These are phyloP conservation scores for Colletotrichum sp. DNA, from an alignment of 2,329 filamentous ascomycete species.

Conservation along the genomic window DNA sequence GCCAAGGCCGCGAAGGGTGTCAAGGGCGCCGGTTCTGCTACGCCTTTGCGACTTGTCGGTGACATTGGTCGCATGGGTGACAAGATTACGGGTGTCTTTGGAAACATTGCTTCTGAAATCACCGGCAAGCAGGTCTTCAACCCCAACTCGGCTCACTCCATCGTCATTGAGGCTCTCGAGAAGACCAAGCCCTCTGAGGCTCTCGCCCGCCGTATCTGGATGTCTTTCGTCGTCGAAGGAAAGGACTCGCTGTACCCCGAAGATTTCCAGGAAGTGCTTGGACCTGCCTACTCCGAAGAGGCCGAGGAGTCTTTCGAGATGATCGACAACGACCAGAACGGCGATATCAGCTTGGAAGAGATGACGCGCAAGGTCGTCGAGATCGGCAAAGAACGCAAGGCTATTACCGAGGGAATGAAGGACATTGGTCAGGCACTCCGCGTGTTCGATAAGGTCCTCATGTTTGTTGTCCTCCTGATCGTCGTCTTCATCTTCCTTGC, in stretches of 20 bases:
- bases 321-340: constrained; percentile 88
- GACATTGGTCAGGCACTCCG: constrained; percentile 95
- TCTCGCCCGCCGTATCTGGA: constrained; percentile 94
- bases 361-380: constrained; percentile 90
- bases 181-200: constrained; percentile 85
- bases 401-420: constrained; percentile 92
- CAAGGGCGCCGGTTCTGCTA: constrained; percentile 64
- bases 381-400: constrained; percentile 84
- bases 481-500: constrained; percentile 77
- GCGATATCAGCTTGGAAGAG: constrained; percentile 93
- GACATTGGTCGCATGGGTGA: constrained; percentile 84
- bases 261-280: constrained; percentile 88
- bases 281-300: constrained; percentile 72
- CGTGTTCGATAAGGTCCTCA: constrained; percentile 86
- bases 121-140: constrained; percentile 97
- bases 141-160: constrained; percentile 85
- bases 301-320: constrained; percentile 85
- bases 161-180: constrained; percentile 88
- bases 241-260: constrained; percentile 79
- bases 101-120: constrained; percentile 91
- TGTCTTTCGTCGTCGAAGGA: constrained; percentile 95
- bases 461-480: constrained; percentile 81
- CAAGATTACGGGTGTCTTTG: constrained; percentile 92
- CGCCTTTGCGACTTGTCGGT: constrained; percentile 80
- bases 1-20: constrained; percentile 53